Evolutionary conservation across 805 yeast species (phyloP), one percentile per base, ranked within the genome.

Genomic region (Tetrapisispora arboricola): DNA sequence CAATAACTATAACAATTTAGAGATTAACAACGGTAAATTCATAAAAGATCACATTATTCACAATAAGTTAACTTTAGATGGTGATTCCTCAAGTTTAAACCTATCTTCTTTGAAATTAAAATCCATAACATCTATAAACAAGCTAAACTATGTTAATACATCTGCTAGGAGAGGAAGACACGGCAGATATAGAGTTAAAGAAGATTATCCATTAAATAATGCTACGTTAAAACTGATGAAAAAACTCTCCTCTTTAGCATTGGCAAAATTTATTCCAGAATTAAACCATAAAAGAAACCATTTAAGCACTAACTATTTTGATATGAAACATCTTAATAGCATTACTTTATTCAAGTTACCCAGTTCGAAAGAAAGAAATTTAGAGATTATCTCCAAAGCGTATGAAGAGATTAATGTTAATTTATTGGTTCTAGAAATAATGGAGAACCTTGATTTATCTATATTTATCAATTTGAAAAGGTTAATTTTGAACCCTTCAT

Each of bases 361-460:
- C 11, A 6, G 28, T 6, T 29, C 37, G 1, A 36, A 36, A 17
- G 40, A 39, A 28, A 38, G 28, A 39, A 42, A 39, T 32, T 40
- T 55, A 11, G 54, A 54, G 17, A 45, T 57, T 7, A 54, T 49
- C 15, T 50, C 54, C n/a, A 43, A 43, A 25, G 48, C 53, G 3
- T 55, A 57, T 33, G 51, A 48, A n/a, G 59, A 50, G 8, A 48
- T 56, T 8, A 54, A 47, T 19, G 47, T 49, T 4, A 53, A 51
- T 19, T 47, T 51, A 4, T 25, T 39, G 13, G 36, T 51, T 2
- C 39, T 58, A 13, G 54, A 51, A 17, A 45, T 54, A 19, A 36
- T 58, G 32, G 61, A 55, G 29, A 49, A 48, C 29, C 27, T 58
- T 16, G 60, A 58, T 40, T 39, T 58, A 35, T 46, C 50, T 18